These are phyloP conservation scores for Entomortierella lignicola DNA, from an alignment of 192 early-diverging fungal genomes.

Conservation along the genomic window DNA sequence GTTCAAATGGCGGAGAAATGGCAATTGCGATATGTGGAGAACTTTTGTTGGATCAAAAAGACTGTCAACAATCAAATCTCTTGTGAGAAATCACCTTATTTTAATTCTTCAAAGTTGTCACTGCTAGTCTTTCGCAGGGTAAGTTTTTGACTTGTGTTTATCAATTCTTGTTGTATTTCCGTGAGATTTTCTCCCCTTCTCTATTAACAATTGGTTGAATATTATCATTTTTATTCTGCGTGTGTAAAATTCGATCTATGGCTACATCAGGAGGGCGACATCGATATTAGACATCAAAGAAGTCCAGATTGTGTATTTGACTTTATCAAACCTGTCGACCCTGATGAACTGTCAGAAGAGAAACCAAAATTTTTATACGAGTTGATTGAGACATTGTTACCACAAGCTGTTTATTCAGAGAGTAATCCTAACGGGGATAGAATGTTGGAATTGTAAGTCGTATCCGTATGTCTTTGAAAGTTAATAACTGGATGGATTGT, in stretches of 20 bases:
- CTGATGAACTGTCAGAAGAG: conserved; percentile 65
- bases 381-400: conserved; percentile 91
- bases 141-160: too few species aligned
- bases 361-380: conserved; percentile 90
- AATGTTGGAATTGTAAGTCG: conserved; percentile 84
- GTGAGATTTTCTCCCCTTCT: too few species aligned
- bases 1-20: conserved; percentile 78
- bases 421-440: conserved; percentile 71
- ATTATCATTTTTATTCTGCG: too few species aligned
- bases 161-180: too few species aligned
- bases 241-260: too few species aligned
- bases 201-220: too few species aligned
- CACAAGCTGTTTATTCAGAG: conserved; percentile 75
- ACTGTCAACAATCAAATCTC: conserved; percentile 85
- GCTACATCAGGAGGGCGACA: conserved; percentile 86
- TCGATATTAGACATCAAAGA: conserved; percentile 93
- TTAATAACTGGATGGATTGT: too few species aligned
- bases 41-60: conserved; percentile 96
- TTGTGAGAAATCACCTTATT: conserved; percentile 74
- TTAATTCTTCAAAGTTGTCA: conserved; percentile 89
- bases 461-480: too few species aligned
- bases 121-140: conserved; percentile 90
- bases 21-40: conserved; percentile 95
- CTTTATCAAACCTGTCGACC: conserved; percentile 81
- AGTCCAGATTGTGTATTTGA: conserved; percentile 97